These are phyloP conservation scores for Microsporum ferrugineum DNA, from an alignment of 2,329 filamentous ascomycete species.

Conservation along the genomic window DNA sequence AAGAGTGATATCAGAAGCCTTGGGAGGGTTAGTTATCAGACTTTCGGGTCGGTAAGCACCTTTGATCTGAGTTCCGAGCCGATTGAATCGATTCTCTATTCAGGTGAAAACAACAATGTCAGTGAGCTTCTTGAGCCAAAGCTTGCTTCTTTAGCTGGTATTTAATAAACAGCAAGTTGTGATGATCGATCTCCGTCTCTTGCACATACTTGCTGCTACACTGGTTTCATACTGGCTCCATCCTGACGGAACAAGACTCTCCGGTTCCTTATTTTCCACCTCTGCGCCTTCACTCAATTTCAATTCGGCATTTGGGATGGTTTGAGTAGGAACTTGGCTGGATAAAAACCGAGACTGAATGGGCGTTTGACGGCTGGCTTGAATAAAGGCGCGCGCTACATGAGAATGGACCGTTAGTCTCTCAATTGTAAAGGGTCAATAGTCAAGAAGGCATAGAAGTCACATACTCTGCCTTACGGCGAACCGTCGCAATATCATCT, in stretches of 20 bases:
- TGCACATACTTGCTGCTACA: not conserved
- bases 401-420: not conserved
- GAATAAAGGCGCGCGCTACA: slow-evolving; percentile 6
- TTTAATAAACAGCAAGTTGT: not conserved
- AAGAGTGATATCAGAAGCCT: slow-evolving; percentile 69
- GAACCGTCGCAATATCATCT: slow-evolving; percentile 33
- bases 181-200: not conserved
- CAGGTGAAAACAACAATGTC: not conserved
- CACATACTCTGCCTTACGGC: slow-evolving; percentile 32
- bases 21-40: slow-evolving; percentile 56
- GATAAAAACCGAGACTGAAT: not conserved
- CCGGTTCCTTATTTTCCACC: slow-evolving; percentile 7
- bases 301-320: not conserved
- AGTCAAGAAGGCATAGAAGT: not conserved
- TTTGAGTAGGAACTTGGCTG: slow-evolving; percentile 13
- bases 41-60: slow-evolving; percentile 25
- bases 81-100: slow-evolving; percentile 24
- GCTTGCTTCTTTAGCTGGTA: not conserved
- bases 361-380: not conserved
- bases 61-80: slow-evolving; percentile 23
- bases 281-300: slow-evolving; percentile 6
- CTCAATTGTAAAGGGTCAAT: not conserved
- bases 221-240: not conserved
- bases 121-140: not conserved
- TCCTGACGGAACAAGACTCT: not conserved